phyloP scores from a whole-genome alignment of 768 basidiomycete species.

The Pholiota conissans region DNA sequence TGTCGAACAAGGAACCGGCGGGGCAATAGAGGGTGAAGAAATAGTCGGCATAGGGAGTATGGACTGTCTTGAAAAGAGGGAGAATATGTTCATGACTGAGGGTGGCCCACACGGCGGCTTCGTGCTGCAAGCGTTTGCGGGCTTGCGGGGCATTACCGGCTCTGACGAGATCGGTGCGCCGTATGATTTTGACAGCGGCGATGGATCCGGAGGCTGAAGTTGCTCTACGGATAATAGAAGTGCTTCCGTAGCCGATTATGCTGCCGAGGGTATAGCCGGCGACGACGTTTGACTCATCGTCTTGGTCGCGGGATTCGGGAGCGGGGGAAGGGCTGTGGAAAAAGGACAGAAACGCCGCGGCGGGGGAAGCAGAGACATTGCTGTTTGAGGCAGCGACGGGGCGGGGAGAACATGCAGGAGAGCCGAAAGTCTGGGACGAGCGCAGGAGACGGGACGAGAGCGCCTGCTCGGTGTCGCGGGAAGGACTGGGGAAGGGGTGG shows the following conservation, averaged over 20 bases:
- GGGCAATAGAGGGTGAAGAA: conserved; percentile 85
- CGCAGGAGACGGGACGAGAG: conserved; percentile 19
- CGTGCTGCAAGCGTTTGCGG: conserved; percentile 63
- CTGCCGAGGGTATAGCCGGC: conserved; percentile 75
- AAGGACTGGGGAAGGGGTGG: conserved; percentile 6
- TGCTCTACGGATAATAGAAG: conserved; percentile 78
- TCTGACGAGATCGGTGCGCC: conserved; percentile 53
- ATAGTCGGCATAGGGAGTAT: conserved; percentile 65
- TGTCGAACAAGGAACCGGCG: conserved; percentile 82
- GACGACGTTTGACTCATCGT: conserved; percentile 67
- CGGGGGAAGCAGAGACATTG: conserved; percentile 52
- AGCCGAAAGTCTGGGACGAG: conserved; percentile 19
- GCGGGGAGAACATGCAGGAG: conserved; percentile 9
- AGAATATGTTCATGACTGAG: conserved; percentile 86
- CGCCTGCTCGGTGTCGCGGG: conserved; percentile 24
- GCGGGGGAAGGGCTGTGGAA: conserved; percentile 46
- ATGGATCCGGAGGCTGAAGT: conserved; percentile 60
- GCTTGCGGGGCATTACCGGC: conserved; percentile 47
- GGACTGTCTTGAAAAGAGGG: conserved; percentile 70
- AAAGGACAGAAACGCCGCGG: conserved; percentile 71
- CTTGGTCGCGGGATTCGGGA: conserved; percentile 36
- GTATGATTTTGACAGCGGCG: conserved; percentile 85
- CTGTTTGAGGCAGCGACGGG: conserved; percentile 12
- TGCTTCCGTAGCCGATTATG: conserved; percentile 77
- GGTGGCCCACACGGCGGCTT: conserved; percentile 71